Base-by-base conservation (phyloP, 2,329 filamentous ascomycete genomes). In the Gnomoniopsis smithogilvyi region DNA sequence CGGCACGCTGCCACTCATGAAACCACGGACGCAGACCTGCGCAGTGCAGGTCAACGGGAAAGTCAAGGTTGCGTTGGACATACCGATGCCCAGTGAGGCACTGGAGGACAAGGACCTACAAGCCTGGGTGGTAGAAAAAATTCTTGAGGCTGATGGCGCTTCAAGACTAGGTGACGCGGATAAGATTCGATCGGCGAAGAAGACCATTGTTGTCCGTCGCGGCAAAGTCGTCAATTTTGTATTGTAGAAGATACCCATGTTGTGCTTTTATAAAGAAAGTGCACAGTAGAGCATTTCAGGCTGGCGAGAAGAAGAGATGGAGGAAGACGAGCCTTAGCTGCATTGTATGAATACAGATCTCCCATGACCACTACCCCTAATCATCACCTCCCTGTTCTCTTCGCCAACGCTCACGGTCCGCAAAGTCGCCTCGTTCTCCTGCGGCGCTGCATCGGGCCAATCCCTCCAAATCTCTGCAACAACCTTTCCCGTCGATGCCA, bases 41-140 rank as follows among this genome's bases (percentile, higher is more conserved):
- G 88, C 88, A 0, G 86, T 96, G 17, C 89, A 92, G 67, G 74
- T 96, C 62, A 92, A 96, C 68, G 91, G 92, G n/a, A 92, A 89
- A 71, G 73, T 90, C 63, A 85, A 85, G 41, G 88, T 88, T 62
- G 83, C 83, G 1, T 80, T 88, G n/a, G 78, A 86, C 2, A 84
- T 95, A 24, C 79, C 84, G 1, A 78, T 79, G 30, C 71, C 80
- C 3, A 54, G 57, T 34, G 67, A 68, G 0, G 71, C 71, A 1
- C 66, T 84, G 26, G 65, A 70, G 26, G 75, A 70, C 12, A 72
- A 78, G 2, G 74, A 71, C 54, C 74, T 89, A 61, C 76, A 80
- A 60, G 74, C 79, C 14, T 92, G 86, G 81, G 76, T 93, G 49
- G 74, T 88, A 2, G 74, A 74, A 3, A 78, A 84, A 63, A 80